These are phyloP conservation scores for Candida sp. DNA, from an alignment of 1,139 yeast species.

Conservation along the genomic window DNA sequence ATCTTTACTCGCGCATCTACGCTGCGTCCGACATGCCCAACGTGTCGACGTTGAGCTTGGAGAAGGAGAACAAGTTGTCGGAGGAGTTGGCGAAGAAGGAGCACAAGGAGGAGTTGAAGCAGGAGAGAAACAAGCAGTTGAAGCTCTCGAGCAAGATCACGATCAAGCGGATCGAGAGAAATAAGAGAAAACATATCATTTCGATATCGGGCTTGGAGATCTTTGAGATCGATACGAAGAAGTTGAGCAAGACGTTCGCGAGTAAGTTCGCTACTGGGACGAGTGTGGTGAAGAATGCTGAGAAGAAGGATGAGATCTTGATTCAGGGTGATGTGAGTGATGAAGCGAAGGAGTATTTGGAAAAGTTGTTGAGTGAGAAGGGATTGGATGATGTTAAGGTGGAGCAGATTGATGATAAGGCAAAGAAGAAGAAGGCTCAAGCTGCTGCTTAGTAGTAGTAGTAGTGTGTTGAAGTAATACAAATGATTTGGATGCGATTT, in stretches of 20 bases:
- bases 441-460: neutral
- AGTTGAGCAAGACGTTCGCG: slow-evolving; percentile 85
- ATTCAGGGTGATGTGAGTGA: slow-evolving; percentile 97
- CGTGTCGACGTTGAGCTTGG: slow-evolving; percentile 58
- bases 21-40: slow-evolving; percentile 57
- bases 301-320: slow-evolving; percentile 89
- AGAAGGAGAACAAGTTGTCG: slow-evolving; percentile 81
- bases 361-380: slow-evolving; percentile 74
- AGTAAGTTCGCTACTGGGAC: slow-evolving; percentile 98
- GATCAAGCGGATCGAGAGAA: slow-evolving; percentile 88
- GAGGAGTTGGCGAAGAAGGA: slow-evolving; percentile 86
- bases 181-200: slow-evolving; percentile 86
- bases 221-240: slow-evolving; percentile 87
- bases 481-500: too few relatives aligned
- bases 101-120: slow-evolving; percentile 87
- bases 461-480: neutral
- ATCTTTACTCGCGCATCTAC: slow-evolving; percentile 63
- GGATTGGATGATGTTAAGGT: slow-evolving; percentile 87
- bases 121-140: slow-evolving; percentile 82
- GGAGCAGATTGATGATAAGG: slow-evolving; percentile 79
- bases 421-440: slow-evolving; percentile 20
- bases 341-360: slow-evolving; percentile 82
- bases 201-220: slow-evolving; percentile 90
- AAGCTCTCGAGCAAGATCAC: slow-evolving; percentile 79
- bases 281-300: slow-evolving; percentile 90